phyloP scores from a whole-genome alignment of 1,284 basidiomycete species.

The Malassezia furfur region DNA sequence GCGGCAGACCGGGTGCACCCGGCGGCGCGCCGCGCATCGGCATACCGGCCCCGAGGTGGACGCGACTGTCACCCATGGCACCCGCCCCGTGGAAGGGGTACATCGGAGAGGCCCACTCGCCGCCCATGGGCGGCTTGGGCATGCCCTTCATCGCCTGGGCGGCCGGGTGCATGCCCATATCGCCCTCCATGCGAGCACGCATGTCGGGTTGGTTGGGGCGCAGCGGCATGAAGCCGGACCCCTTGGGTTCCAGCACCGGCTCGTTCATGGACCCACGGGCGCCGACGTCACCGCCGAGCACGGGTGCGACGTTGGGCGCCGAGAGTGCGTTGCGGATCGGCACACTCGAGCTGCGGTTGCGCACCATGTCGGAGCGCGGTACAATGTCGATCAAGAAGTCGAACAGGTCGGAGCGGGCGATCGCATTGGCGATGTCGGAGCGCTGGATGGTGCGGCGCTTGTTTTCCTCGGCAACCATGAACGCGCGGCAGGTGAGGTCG shows the following conservation, averaged over 20 bases:
- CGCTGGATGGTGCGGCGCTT: constrained; percentile 44
- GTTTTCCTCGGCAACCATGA: constrained; percentile 42
- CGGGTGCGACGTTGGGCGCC: not conserved
- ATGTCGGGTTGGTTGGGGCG: constrained; percentile 14
- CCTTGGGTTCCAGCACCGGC: not conserved
- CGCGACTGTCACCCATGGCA: constrained; percentile 12
- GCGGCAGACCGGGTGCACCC: not conserved
- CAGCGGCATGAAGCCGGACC: constrained; percentile 4
- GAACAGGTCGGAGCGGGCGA: constrained; percentile 43
- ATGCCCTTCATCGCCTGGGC: constrained; percentile 9
- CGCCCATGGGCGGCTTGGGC: constrained; percentile 6
- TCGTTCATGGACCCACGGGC: constrained; percentile 9
- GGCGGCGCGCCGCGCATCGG: not conserved
- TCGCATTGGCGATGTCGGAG: constrained; percentile 41
- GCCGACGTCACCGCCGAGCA: not conserved
- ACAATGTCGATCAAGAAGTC: constrained; percentile 48
- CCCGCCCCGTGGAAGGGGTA: constrained; percentile 11
- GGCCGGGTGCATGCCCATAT: constrained; percentile 1
- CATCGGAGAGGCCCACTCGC: constrained; percentile 12
- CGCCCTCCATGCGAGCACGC: constrained; percentile 3
- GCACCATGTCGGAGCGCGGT: constrained; percentile 35
- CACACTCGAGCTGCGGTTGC: constrained; percentile 12
- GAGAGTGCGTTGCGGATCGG: constrained; percentile 13
- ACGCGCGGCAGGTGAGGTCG: constrained; percentile 45
- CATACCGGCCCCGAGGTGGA: constrained; percentile 13